Evolutionary conservation across 176 grass and related monocot species (phyloP).

Genomic region (Phragmites australis): DNA sequence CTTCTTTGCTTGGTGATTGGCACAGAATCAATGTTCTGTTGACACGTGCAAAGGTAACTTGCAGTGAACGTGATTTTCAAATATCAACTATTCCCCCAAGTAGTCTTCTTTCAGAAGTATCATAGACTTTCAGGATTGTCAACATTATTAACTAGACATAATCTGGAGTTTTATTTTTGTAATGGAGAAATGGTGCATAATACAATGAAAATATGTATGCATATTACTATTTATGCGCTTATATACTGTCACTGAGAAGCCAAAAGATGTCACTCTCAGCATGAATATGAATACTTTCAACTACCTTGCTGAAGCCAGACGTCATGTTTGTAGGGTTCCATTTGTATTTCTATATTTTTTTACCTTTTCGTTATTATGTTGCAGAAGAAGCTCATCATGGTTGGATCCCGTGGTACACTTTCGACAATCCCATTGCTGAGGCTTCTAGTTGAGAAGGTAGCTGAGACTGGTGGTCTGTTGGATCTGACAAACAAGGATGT

Average conservation of each 20-base stretch:
- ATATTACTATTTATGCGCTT: slow-evolving; percentile 13
- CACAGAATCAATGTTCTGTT: slow-evolving; percentile 89
- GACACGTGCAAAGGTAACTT: slow-evolving; percentile 85
- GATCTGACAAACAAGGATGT: slow-evolving; percentile 65
- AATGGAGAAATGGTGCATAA: neutral
- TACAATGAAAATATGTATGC: neutral
- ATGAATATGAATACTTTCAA: neutral
- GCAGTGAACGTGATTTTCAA: neutral
- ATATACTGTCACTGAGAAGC: neutral
- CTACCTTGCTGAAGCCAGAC: neutral
- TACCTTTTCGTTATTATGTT: slow-evolving; percentile 26
- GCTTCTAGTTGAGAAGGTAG: slow-evolving; percentile 76
- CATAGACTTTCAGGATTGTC: neutral
- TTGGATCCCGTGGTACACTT: slow-evolving; percentile 72
- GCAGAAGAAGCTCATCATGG: slow-evolving; percentile 95
- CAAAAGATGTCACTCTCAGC: neutral
- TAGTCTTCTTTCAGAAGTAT: neutral
- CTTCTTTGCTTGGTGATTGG: slow-evolving; percentile 95
- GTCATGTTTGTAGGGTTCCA: neutral
- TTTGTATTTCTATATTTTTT: neutral
- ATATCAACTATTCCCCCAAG: neutral
- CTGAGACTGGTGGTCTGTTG: slow-evolving; percentile 55
- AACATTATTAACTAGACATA: neutral
- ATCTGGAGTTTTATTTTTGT: neutral
- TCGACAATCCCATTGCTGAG: slow-evolving; percentile 72